Percentiles rank a stretch among this genome's conserved stretches.
These are phyloP conservation scores for Epichloe uncinata DNA, from an alignment of 2,329 filamentous ascomycete species.

Conservation along the genomic window DNA sequence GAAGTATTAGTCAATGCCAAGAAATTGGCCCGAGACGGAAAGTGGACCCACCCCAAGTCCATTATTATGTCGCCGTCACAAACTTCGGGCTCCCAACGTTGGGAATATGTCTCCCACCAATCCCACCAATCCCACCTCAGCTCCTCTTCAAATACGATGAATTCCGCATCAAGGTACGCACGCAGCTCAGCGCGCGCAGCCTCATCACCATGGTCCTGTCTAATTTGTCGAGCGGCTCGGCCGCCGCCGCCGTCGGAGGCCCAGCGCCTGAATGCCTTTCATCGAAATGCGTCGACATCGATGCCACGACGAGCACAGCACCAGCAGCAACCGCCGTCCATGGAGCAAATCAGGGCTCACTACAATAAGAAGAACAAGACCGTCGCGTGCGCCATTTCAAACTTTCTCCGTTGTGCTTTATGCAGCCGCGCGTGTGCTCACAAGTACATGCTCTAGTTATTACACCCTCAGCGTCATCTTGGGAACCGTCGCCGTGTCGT, in stretches of 20 bases:
- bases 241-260: conserved; percentile 11
- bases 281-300: conserved; percentile 21
- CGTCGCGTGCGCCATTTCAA: conserved; percentile 24
- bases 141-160: conserved; percentile 20
- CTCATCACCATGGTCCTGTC: conserved; percentile 22
- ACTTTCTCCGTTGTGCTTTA: background rate
- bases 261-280: conserved; percentile 11
- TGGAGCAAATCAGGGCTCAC: conserved; percentile 50
- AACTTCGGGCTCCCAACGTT: background rate
- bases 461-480: conserved; percentile 68
- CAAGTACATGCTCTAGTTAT: conserved; percentile 32
- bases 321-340: conserved; percentile 24
- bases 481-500: conserved; percentile 66
- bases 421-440: background rate
- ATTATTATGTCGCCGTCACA: background rate
- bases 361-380: conserved; percentile 57
- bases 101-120: background rate
- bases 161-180: conserved; percentile 22
- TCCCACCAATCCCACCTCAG: background rate
- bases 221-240: conserved; percentile 23
- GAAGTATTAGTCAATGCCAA: no score
- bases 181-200: conserved; percentile 16
- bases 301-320: conserved; percentile 11
- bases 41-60: background rate
- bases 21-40: background rate